phyloP scores from a whole-genome alignment of 805 yeast genomes.

The Torulaspora franciscae region DNA sequence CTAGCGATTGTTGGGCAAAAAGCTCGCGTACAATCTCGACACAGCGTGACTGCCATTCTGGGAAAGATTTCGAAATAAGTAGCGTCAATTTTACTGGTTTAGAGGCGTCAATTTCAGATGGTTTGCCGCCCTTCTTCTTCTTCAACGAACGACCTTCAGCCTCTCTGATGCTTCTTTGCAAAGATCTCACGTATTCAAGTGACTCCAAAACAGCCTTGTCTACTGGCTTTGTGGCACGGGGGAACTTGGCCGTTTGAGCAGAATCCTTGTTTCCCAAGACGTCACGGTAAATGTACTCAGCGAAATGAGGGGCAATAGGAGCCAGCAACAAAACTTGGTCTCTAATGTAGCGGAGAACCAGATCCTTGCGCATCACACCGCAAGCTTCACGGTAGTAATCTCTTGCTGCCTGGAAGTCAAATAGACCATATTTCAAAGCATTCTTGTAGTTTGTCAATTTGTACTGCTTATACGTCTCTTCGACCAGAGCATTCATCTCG shows the following conservation, averaged over 20 bases:
- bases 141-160: slow-evolving; percentile 81
- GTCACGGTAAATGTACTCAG: slow-evolving; percentile 85
- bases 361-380: slow-evolving; percentile 71
- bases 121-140: slow-evolving; percentile 83
- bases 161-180: slow-evolving; percentile 85
- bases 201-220: slow-evolving; percentile 60
- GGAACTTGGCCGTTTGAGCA: slow-evolving; percentile 75
- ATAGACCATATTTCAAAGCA: slow-evolving; percentile 86
- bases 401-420: slow-evolving; percentile 91
- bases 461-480: slow-evolving; percentile 67
- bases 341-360: slow-evolving; percentile 78
- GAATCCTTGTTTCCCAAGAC: slow-evolving; percentile 60
- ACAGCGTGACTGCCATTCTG: slow-evolving; percentile 85
- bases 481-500: slow-evolving; percentile 81
- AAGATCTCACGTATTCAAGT: slow-evolving; percentile 69
- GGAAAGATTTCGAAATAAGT: slow-evolving; percentile 76
- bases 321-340: slow-evolving; percentile 77
- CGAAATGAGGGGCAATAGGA: slow-evolving; percentile 94
- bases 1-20: slow-evolving; percentile 57
- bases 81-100: slow-evolving; percentile 70
- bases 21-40: slow-evolving; percentile 74
- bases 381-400: slow-evolving; percentile 88
- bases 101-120: slow-evolving; percentile 65
- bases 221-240: slow-evolving; percentile 64
- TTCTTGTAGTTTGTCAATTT: slow-evolving; percentile 72